A percentile compares a stretch with the other conserved stretches of the same genome.
Evolutionary conservation across 1,284 basidiomycete species (phyloP).

Genomic region (Heterobasidion occidentale): DNA sequence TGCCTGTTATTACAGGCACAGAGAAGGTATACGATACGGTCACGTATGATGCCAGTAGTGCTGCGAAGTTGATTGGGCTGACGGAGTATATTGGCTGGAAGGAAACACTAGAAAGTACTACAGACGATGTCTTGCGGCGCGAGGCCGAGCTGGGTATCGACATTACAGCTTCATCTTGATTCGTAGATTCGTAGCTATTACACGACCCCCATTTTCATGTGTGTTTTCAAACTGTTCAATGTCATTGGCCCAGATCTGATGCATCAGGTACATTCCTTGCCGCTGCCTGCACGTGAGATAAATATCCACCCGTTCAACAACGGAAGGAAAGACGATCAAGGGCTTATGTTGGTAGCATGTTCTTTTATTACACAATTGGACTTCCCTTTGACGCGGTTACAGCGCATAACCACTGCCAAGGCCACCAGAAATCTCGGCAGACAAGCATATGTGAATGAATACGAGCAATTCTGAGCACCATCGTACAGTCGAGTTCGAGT

Average conservation of each 20-base stretch:
- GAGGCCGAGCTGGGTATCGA: background rate
- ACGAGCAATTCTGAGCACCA: conserved; percentile 19
- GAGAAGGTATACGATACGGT: background rate
- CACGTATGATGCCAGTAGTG: background rate
- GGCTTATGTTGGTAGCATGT: conserved; percentile 11
- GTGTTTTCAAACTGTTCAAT: no score
- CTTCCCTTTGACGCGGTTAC: conserved; percentile 16
- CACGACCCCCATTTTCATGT: no score
- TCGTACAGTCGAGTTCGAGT: conserved; percentile 11
- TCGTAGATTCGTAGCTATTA: background rate
- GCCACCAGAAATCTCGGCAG: conserved; percentile 15
- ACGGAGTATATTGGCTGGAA: background rate
- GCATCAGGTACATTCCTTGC: background rate
- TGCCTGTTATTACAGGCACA: background rate
- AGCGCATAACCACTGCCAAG: conserved; percentile 13
- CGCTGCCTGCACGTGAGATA: conserved; percentile 12
- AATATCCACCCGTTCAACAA: background rate
- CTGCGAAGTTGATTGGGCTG: background rate
- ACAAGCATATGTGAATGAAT: background rate
- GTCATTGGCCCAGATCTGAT: no score
- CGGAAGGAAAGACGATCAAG: background rate
- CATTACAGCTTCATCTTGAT: background rate
- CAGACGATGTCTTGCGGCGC: background rate
- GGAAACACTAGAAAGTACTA: background rate
- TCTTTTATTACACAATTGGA: conserved; percentile 20